A percentile compares a stretch with the other conserved stretches of the same genome.
phyloP scores from a whole-genome alignment of 1,139 yeast genomes.

The Geotrichum reessii region DNA sequence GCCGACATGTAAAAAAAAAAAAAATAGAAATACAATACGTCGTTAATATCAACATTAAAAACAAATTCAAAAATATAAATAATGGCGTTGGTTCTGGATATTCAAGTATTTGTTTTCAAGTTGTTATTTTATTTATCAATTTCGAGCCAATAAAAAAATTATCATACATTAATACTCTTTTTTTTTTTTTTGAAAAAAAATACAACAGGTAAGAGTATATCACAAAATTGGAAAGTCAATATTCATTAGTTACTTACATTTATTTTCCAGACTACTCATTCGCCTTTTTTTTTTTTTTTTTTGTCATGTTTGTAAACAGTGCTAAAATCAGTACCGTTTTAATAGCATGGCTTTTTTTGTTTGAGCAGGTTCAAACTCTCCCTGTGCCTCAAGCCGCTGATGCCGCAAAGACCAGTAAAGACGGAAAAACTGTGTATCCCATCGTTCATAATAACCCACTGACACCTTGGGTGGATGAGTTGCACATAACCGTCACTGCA shows the following conservation, averaged over 20 bases:
- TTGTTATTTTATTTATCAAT: too few species aligned
- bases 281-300: not conserved
- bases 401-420: not conserved
- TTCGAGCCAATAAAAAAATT: too few species aligned
- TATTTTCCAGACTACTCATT: not conserved
- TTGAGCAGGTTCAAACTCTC: not conserved
- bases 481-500: conserved; percentile 4
- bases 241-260: not conserved
- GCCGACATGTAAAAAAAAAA: not conserved
- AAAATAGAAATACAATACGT: not conserved
- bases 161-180: too few species aligned
- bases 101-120: too few species aligned
- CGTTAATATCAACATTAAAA: not conserved
- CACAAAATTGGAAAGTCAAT: not conserved
- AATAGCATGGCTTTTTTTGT: not conserved
- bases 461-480: conserved; percentile 5
- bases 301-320: not conserved
- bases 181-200: too few species aligned
- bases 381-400: conserved; percentile 3
- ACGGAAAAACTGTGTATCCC: not conserved
- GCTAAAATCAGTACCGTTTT: not conserved
- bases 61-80: not conserved
- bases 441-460: conserved; percentile 7
- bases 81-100: too few species aligned
- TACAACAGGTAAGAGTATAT: too few species aligned